phyloP scores from a whole-genome alignment of 768 basidiomycete species.

The Auriscalpium orientale region DNA sequence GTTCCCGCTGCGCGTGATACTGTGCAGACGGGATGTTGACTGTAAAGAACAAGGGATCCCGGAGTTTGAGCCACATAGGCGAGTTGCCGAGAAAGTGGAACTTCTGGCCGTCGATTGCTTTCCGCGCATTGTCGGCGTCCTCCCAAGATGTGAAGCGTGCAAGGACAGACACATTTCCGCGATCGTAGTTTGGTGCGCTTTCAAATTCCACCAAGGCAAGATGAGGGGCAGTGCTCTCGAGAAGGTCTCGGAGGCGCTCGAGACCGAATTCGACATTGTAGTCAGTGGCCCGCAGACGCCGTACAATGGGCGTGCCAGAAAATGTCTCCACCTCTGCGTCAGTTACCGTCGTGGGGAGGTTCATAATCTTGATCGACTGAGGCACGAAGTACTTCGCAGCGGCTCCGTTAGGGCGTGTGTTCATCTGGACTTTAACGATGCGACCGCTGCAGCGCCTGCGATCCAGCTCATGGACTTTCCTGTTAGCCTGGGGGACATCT shows the following conservation, averaged over 20 bases:
- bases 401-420: slow-evolving; percentile 29
- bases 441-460: slow-evolving; percentile 30
- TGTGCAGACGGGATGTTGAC: background rate
- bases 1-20: background rate
- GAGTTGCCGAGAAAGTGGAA: slow-evolving; percentile 17
- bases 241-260: background rate
- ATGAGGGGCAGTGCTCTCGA: background rate
- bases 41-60: background rate
- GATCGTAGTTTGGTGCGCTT: background rate
- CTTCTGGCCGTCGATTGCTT: slow-evolving; percentile 26
- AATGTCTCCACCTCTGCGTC: background rate
- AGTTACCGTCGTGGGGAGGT: background rate
- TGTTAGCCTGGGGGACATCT: slow-evolving; percentile 24
- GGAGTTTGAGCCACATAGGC: background rate
- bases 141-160: slow-evolving; percentile 44
- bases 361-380: slow-evolving; percentile 34
- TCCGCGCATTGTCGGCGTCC: slow-evolving; percentile 33
- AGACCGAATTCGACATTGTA: background rate
- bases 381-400: slow-evolving; percentile 15
- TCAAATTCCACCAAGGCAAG: background rate
- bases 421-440: slow-evolving; percentile 39
- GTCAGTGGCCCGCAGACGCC: background rate
- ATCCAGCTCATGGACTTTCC: slow-evolving; percentile 32
- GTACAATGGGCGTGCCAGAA: background rate
- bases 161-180: slow-evolving; percentile 23